Evolutionary conservation across 164 flowering plant genomes (phyloP).

Genomic region (Stephania cephalantha): DNA sequence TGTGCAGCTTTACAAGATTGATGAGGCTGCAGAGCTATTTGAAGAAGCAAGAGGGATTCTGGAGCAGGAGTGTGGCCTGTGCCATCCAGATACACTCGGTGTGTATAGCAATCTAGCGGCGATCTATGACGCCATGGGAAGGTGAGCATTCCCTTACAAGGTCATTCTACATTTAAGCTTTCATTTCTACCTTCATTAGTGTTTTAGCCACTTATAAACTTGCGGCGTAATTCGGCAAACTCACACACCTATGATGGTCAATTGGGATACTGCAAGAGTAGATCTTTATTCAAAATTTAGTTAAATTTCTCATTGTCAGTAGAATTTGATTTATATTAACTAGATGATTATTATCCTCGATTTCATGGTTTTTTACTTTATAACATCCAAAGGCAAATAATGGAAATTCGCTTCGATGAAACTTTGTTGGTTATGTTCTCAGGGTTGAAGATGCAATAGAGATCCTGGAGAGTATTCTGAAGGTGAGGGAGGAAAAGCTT

Average conservation of each 20-base stretch:
- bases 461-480: slow-evolving; percentile 81
- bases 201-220: too few relatives aligned
- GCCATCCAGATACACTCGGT: slow-evolving; percentile 91
- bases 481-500: slow-evolving; percentile 88
- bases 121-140: slow-evolving; percentile 96
- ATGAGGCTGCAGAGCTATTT: slow-evolving; percentile 87
- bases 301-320: not conserved
- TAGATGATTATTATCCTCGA: not conserved
- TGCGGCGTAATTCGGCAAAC: too few relatives aligned
- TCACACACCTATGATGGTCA: too few relatives aligned
- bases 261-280: too few relatives aligned
- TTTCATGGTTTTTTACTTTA: not conserved
- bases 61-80: slow-evolving; percentile 83
- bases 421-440: slow-evolving; percentile 13
- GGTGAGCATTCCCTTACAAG: slow-evolving; percentile 36
- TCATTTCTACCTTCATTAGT: not conserved
- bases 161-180: not conserved
- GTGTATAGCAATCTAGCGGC: slow-evolving; percentile 96
- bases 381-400: not conserved
- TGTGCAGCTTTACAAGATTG: slow-evolving; percentile 84
- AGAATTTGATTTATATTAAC: not conserved
- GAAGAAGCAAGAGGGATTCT: slow-evolving; percentile 83
- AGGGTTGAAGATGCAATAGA: slow-evolving; percentile 96
- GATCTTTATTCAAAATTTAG: too few relatives aligned
- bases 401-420: not conserved